These are phyloP conservation scores for Aspergillus sp. DNA, from an alignment of 2,329 filamentous ascomycete genomes.

Conservation along the genomic window DNA sequence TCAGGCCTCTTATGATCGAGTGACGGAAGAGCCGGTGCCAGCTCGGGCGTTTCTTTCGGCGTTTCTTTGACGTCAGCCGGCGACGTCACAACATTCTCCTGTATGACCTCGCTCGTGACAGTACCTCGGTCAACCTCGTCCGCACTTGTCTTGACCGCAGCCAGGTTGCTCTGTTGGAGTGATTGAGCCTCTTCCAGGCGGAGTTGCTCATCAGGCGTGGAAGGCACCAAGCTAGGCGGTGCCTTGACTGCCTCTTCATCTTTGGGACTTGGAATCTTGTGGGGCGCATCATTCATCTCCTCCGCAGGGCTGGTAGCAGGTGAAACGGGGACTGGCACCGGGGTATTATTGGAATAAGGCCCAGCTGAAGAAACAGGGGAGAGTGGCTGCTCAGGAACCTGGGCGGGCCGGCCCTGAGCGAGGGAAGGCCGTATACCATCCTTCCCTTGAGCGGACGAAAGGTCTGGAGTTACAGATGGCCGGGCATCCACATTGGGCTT, in stretches of 20 bases:
- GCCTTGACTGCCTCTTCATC: slow-evolving; percentile 25
- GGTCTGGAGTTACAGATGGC: slow-evolving; percentile 20
- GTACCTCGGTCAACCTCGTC: slow-evolving; percentile 17
- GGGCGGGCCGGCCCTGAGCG: slow-evolving; percentile 25
- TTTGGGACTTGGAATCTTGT: slow-evolving; percentile 43
- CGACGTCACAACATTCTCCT: slow-evolving; percentile 24
- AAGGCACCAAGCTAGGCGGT: slow-evolving; percentile 40
- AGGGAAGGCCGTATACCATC: slow-evolving; percentile 32
- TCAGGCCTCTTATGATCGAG: slow-evolving; percentile 19
- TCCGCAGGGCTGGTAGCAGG: slow-evolving; percentile 74
- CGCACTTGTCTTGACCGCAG: slow-evolving; percentile 24
- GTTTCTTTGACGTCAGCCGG: slow-evolving; percentile 18
- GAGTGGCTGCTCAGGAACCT: slow-evolving; percentile 40
- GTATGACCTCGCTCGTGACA: slow-evolving; percentile 30
- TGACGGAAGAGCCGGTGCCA: slow-evolving; percentile 1
- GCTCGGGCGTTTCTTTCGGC: slow-evolving; percentile 23
- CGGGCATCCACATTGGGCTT: slow-evolving; percentile 17
- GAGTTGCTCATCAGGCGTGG: slow-evolving; percentile 61
- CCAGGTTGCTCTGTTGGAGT: slow-evolving; percentile 27
- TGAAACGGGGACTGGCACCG: slow-evolving; percentile 66
- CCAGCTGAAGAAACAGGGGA: slow-evolving; percentile 66
- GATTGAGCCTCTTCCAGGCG: slow-evolving; percentile 57
- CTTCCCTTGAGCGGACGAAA: slow-evolving; percentile 27
- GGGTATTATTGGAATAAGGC: slow-evolving; percentile 71
- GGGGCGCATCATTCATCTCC: slow-evolving; percentile 50